These are phyloP conservation scores for Papilionanthe hybrid DNA, from an alignment of 116 monocot species.

Conservation along the genomic window DNA sequence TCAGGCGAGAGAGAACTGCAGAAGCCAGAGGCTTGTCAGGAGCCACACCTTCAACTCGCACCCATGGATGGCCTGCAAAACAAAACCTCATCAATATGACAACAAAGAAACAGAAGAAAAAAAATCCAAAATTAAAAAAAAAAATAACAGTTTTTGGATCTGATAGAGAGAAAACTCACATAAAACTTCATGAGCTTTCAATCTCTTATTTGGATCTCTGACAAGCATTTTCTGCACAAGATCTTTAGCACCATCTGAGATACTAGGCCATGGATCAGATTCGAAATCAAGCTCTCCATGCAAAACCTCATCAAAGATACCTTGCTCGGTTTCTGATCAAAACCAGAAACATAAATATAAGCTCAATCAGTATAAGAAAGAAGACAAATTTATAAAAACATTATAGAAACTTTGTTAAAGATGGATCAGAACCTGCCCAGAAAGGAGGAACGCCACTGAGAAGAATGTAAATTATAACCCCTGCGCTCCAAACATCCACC, in stretches of 20 bases:
- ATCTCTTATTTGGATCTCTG: constrained; percentile 29
- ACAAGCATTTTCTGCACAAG: constrained; percentile 28
- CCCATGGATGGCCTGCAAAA: constrained; percentile 68
- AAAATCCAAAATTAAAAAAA: not conserved
- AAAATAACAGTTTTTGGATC: not conserved
- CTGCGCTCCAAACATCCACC: constrained; percentile 41
- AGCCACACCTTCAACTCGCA: constrained; percentile 56
- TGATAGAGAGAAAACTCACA: constrained; percentile 20
- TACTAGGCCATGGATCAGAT: constrained; percentile 39
- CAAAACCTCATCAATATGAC: not conserved
- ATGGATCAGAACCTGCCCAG: constrained; percentile 26
- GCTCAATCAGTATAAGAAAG: not conserved
- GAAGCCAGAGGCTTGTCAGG: constrained; percentile 73
- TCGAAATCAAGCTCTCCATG: constrained; percentile 35
- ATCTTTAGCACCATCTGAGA: constrained; percentile 32
- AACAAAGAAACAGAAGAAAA: not conserved
- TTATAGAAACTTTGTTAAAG: not conserved
- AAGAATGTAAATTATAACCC: constrained; percentile 37
- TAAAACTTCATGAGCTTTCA: constrained; percentile 37
- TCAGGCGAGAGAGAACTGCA: constrained; percentile 68
- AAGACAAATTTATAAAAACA: not conserved
- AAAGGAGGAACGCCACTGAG: constrained; percentile 38
- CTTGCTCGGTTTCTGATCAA: constrained; percentile 26
- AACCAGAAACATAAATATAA: not conserved
- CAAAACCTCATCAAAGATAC: constrained; percentile 34